Evolutionary conservation across 2,329 filamentous ascomycete species (phyloP), one percentile per base, ranked within the genome.

Genomic region (Epichloe amarillans): DNA sequence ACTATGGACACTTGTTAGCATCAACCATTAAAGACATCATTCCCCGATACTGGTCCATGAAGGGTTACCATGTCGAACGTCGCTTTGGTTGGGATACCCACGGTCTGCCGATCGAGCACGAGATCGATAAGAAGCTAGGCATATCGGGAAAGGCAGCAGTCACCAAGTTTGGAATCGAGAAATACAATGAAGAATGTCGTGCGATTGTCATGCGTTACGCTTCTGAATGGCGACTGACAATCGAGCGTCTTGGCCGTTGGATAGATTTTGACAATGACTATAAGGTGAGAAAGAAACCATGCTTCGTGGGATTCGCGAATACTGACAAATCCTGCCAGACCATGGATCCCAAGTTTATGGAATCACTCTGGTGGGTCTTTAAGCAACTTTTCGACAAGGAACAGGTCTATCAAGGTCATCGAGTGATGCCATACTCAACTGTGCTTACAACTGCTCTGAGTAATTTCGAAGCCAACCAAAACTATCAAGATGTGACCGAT

Each of bases 211-310:
- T 96, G 88, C 80, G 86, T 61, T 96, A 86, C 65, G 82, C 88
- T 11, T 68, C 75, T 15, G 91, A 96, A 66, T 97, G 91, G 91
- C 80, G 88, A 61, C 72, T 82, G 55, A 95, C 88, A 26, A 86
- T 96, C 60, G 88, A 95, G 63, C 77, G 91, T 54, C 71, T 97
- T 40, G 91, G 91, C 51, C 84, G 91, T 52, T 97, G 91, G 91
- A 93, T 96, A 61, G 91, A 96, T 69, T 96, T 97, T 60, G 91
- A 97, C 68, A 93, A 95, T 60, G 88, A 96, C 66, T 96, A 95
- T 74, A 95, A 95, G 80, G 82, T 82, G 61, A 56, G 64, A 4
- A 49, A 23, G 36, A 37, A 37, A 55, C 12, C 38, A 15, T 15
- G 14, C 10, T 17, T 7, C 17, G 33, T 12, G 19, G 10, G 21